These are phyloP conservation scores for Pisolithus thermaeus DNA, from an alignment of 1,284 basidiomycete species.

Conservation along the genomic window DNA sequence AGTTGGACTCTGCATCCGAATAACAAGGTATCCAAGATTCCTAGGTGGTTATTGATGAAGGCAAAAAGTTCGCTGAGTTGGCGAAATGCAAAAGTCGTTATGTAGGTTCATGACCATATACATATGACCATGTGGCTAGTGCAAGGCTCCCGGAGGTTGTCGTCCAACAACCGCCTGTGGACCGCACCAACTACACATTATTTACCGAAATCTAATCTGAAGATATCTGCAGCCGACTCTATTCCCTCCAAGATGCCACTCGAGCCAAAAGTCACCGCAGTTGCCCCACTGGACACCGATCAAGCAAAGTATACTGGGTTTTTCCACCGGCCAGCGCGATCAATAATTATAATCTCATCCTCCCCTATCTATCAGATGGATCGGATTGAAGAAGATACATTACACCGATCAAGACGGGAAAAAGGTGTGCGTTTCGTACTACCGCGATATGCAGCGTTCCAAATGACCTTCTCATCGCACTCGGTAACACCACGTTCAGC, in stretches of 20 bases:
- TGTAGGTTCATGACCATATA: too few relatives aligned
- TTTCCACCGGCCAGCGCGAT: neutral
- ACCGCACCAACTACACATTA: too few relatives aligned
- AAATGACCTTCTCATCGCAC: neutral
- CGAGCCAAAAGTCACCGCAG: constrained; percentile 34
- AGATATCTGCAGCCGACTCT: too few relatives aligned
- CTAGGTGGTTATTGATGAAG: too few relatives aligned
- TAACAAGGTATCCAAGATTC: too few relatives aligned
- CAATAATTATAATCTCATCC: constrained; percentile 4
- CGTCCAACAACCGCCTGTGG: too few relatives aligned
- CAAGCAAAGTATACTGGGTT: constrained; percentile 49
- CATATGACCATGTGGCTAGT: too few relatives aligned
- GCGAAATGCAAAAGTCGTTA: too few relatives aligned
- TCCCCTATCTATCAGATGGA: constrained; percentile 46
- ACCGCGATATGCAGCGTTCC: neutral
- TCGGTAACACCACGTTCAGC: constrained; percentile 44
- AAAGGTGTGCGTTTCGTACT: constrained; percentile 40
- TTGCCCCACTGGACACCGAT: constrained; percentile 43
- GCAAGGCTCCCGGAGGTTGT: too few relatives aligned
- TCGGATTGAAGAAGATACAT: constrained; percentile 66
- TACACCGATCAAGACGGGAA: constrained; percentile 72
- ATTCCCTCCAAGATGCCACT: neutral
- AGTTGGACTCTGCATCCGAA: too few relatives aligned
- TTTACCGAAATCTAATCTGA: too few relatives aligned
- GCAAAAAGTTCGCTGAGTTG: too few relatives aligned